Percentiles rank a stretch among this genome's conserved stretches.
Conservation (phyloP, 1,284 basidiomycete species). For the Melampsora larici-populina region DNA sequence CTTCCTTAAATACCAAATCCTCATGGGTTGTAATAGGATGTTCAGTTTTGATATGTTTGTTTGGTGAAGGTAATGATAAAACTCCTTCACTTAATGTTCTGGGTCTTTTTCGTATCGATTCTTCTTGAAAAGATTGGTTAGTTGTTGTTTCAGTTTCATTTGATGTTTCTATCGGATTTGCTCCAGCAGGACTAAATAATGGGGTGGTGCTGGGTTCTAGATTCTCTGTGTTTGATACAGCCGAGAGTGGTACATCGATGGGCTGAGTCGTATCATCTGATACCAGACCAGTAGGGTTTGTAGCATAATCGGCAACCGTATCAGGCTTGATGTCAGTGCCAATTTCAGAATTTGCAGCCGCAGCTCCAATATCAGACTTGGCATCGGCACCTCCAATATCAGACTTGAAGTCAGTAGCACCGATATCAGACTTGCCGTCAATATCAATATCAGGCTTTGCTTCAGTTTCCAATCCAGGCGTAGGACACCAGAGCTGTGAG, state of each 20-base stretch:
- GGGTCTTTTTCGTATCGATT: not conserved
- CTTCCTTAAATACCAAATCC: too few relatives aligned
- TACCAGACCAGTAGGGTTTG: too few relatives aligned
- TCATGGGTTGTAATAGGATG: not conserved
- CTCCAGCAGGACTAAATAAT: not conserved
- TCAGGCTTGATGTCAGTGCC: too few relatives aligned
- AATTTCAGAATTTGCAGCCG: too few relatives aligned
- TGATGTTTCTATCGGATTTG: not conserved
- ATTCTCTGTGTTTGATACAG: not conserved
- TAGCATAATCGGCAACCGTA: too few relatives aligned
- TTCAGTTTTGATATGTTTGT: slow-evolving; percentile 4
- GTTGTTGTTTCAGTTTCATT: not conserved
- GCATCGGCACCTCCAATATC: too few relatives aligned
- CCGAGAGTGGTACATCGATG: not conserved
- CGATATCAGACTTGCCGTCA: too few relatives aligned
- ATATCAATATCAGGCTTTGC: not conserved
- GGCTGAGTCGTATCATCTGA: not conserved
- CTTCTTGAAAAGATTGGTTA: not conserved
- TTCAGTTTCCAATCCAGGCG: not conserved
- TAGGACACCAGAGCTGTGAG: not conserved
- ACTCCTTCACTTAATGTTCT: not conserved
- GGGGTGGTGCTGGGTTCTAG: not conserved
- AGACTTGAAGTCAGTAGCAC: too few relatives aligned
- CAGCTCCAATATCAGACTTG: too few relatives aligned
- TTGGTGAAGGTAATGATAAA: not conserved